Evolutionary conservation across 1,284 basidiomycete species (phyloP).

Genomic region (Ceratobasidium sp.): DNA sequence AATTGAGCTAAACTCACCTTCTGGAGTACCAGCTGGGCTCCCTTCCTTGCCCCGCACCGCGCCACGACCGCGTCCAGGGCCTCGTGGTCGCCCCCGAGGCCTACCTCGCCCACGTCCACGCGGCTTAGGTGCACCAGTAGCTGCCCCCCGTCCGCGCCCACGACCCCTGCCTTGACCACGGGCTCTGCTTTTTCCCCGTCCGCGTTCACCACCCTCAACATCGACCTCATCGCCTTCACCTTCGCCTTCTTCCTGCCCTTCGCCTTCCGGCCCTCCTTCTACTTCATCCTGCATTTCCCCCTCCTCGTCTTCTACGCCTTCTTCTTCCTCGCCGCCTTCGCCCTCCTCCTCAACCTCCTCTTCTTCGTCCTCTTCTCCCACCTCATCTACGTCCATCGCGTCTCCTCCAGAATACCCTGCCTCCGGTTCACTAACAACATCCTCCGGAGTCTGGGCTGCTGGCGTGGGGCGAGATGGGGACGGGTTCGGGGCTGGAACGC

Average conservation of each 20-base stretch:
- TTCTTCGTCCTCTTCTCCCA: constrained; percentile 49
- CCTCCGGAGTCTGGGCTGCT: background rate
- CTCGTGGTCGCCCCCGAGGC: constrained; percentile 53
- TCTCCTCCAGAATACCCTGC: constrained; percentile 2
- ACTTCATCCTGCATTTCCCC: constrained; percentile 53
- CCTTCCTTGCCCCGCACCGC: constrained; percentile 46
- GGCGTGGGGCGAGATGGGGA: background rate
- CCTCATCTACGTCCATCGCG: constrained; percentile 27
- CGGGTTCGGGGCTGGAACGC: constrained; percentile 23
- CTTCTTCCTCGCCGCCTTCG: constrained; percentile 49
- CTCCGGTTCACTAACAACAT: background rate
- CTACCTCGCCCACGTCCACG: constrained; percentile 63
- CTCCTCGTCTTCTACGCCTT: constrained; percentile 24
- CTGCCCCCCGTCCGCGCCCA: constrained; percentile 48
- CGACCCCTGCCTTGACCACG: constrained; percentile 55
- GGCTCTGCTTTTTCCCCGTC: constrained; percentile 47
- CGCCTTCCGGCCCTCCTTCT: constrained; percentile 49
- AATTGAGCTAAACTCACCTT: constrained; percentile 40
- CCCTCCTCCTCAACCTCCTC: constrained; percentile 51
- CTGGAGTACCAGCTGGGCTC: constrained; percentile 46
- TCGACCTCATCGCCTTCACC: constrained; percentile 38
- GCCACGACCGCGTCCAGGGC: constrained; percentile 37
- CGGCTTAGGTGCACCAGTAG: constrained; percentile 55
- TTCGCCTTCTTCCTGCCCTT: constrained; percentile 46
- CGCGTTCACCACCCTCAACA: constrained; percentile 24